Evolutionary conservation across 768 basidiomycete genomes (phyloP).

Genomic region (Mycena vitilis): DNA sequence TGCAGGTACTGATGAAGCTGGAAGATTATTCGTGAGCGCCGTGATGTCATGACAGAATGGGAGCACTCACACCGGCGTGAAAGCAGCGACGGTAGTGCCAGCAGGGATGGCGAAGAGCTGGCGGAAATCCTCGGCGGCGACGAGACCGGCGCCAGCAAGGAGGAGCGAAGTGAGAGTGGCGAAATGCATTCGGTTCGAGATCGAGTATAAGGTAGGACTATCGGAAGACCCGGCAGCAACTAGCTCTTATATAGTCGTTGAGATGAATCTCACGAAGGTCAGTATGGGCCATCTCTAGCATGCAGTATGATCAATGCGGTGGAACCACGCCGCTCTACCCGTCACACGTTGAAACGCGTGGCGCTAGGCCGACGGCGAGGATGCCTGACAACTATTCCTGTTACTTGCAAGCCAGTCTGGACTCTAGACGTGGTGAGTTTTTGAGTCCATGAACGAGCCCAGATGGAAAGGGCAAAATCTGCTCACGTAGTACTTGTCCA

Average conservation of each 20-base stretch:
- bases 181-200: conserved; percentile 21
- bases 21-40: conserved; percentile 11
- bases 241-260: conserved; percentile 18
- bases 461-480: neutral
- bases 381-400: conserved; percentile 10
- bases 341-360: conserved; percentile 10
- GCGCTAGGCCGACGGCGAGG: conserved; percentile 7
- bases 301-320: conserved; percentile 4
- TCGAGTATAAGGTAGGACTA: conserved; percentile 8
- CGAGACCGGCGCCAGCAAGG: conserved; percentile 18
- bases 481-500: neutral
- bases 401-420: conserved; percentile 4
- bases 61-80: conserved; percentile 20
- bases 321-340: conserved; percentile 9
- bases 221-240: conserved; percentile 15
- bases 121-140: conserved; percentile 19
- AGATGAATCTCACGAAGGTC: conserved; percentile 13
- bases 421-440: neutral
- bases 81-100: conserved; percentile 13
- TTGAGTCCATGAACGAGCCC: neutral
- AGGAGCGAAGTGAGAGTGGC: conserved; percentile 24
- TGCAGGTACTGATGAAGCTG: conserved; percentile 23
- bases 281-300: conserved; percentile 1
- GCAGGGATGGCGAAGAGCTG: conserved; percentile 24
- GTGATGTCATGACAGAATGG: neutral